Base-by-base conservation (phyloP, 2,329 filamentous ascomycete genomes). In the Aspergillus transmontanensis region DNA sequence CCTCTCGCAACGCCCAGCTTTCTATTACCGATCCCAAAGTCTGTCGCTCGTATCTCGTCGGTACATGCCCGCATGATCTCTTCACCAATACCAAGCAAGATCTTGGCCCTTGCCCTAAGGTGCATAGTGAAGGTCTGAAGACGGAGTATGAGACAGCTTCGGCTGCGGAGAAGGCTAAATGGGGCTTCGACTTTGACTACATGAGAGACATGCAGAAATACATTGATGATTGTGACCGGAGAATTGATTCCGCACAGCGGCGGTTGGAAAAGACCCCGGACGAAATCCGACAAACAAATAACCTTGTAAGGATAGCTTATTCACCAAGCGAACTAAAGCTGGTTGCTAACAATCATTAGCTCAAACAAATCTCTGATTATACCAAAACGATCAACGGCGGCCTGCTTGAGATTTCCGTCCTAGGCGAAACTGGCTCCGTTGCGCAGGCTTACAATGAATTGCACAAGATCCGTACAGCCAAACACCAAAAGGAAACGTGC, bases 51-150 rank as follows among this genome's bases (percentile, higher is more conserved):
- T 98, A 94, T 79, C 87, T 99, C 57, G 93, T 88, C 66, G 95
- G 95, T 72, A 96, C 92, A 63, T 99, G 95, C 78, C 95, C 95
- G 0, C 94, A 98, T 84, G 95, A 99, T 77, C 92, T 99, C 75
- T 99, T 99, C 86, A 99, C 94, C 69, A 99, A 99, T 82, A 99
- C 95, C 53, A 98, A 97, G 83, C 94, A 98, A 85, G 95, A 99
- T 77, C 87, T 98, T 39, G 95, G 95, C 2, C 87, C 89, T 0
- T 99, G 95, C 75, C 87, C 92, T 57, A 95, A 94, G 76, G 86
- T 94, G 30, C 95, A 99, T 81, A 91, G 88, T 56, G 94, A 97
- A 76, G 88, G 89, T 14, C 85, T 98, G 68, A 97, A 97, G 80
- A 84, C 89, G 55, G 94, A 99, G 77, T 99, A 95, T 78, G 91